These are phyloP conservation scores for Gentiana straminea DNA, from an alignment of 257 asterid genomes.

Conservation along the genomic window DNA sequence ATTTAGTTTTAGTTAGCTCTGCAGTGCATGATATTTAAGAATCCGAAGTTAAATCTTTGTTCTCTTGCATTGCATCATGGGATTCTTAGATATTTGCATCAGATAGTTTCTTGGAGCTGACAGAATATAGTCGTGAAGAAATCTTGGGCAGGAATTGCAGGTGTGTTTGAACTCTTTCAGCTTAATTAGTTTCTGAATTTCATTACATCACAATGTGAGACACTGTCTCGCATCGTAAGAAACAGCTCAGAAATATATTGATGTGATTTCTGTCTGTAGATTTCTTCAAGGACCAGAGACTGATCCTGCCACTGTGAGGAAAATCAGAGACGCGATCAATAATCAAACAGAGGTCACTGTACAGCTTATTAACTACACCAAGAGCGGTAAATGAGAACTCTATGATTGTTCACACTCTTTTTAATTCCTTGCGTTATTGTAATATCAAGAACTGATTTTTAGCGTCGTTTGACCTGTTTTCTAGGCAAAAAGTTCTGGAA, in stretches of 20 bases:
- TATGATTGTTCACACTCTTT: background rate
- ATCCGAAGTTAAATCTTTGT: conserved; percentile 1
- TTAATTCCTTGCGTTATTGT: background rate
- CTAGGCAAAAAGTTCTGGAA: conserved; percentile 98
- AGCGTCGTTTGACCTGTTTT: background rate
- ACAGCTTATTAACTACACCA: conserved; percentile 97
- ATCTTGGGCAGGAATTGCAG: conserved; percentile 97
- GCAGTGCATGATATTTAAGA: background rate
- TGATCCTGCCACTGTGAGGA: conserved; percentile 80
- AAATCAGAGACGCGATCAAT: conserved; percentile 90
- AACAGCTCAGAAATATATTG: background rate
- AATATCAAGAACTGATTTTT: background rate
- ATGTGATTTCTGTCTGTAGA: conserved; percentile 22
- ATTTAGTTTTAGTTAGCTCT: background rate
- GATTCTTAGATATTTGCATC: conserved; percentile 77
- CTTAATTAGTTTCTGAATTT: background rate
- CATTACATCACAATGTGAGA: too few species aligned
- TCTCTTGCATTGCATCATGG: background rate
- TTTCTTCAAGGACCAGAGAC: conserved; percentile 99
- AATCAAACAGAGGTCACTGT: conserved; percentile 86
- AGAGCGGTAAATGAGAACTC: conserved; percentile 42
- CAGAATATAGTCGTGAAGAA: conserved; percentile 96
- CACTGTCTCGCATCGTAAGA: background rate
- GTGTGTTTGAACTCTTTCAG: conserved; percentile 15
- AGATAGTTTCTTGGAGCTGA: conserved; percentile 97